These are phyloP conservation scores for Papiliotrema flavescens DNA, from an alignment of 1,284 basidiomycete species.

Conservation along the genomic window DNA sequence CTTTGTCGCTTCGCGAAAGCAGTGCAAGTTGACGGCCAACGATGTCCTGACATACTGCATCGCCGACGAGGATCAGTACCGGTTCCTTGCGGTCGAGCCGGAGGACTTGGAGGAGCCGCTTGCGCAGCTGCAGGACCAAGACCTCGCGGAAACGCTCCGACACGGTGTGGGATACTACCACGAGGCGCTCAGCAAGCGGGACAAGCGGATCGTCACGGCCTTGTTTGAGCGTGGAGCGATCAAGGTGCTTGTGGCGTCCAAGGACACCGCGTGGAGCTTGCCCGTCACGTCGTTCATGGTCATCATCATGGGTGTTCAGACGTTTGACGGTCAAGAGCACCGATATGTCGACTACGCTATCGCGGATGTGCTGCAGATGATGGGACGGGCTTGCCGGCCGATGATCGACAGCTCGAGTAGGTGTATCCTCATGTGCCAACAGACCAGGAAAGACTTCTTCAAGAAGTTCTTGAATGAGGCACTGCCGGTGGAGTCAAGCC, in stretches of 20 bases:
- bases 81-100: conserved; percentile 87
- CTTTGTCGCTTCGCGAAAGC: conserved; percentile 90
- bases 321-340: conserved; percentile 91
- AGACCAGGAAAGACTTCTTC: conserved; percentile 95
- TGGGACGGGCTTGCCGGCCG: conserved; percentile 91
- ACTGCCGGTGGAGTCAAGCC: conserved; percentile 92
- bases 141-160: conserved; percentile 74
- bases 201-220: conserved; percentile 90
- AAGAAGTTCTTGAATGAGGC: conserved; percentile 98
- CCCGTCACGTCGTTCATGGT: conserved; percentile 95
- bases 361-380: conserved; percentile 97
- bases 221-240: conserved; percentile 92
- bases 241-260: conserved; percentile 88
- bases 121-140: conserved; percentile 74
- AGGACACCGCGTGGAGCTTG: conserved; percentile 95
- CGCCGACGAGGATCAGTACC: conserved; percentile 77
- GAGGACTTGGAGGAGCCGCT: conserved; percentile 83
- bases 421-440: conserved; percentile 94
- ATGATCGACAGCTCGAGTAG: conserved; percentile 78
- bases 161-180: conserved; percentile 96
- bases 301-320: conserved; percentile 97
- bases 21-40: conserved; percentile 88
- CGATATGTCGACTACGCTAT: conserved; percentile 97
- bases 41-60: conserved; percentile 86
- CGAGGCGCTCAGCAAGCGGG: conserved; percentile 84